These are phyloP conservation scores for Pseudovirgaria hyperparasitica DNA, from an alignment of 2,329 filamentous ascomycete species.

Conservation along the genomic window DNA sequence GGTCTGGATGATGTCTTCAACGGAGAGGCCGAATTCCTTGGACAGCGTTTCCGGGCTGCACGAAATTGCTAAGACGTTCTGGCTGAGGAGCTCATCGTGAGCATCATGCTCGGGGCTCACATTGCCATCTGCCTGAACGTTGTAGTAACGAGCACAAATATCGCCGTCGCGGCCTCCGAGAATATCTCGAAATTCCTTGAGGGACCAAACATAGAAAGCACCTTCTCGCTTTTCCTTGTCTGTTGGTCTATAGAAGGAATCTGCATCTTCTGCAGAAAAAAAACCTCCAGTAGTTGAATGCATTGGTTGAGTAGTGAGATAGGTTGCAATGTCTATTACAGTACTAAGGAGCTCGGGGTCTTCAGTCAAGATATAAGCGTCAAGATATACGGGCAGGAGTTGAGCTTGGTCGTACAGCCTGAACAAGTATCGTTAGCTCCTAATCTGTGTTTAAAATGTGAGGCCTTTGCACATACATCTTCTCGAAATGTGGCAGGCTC, in stretches of 20 bases:
- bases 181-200: conserved; percentile 70
- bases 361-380: conserved; percentile 62
- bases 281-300: conserved; percentile 60
- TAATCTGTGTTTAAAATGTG: conserved; percentile 1
- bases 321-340: conserved; percentile 74
- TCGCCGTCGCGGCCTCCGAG: conserved; percentile 56
- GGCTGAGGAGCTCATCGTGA: conserved; percentile 87
- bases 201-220: conserved; percentile 89
- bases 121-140: conserved; percentile 73
- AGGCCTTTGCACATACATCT: conserved; percentile 43
- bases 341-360: conserved; percentile 63
- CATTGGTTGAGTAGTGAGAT: conserved; percentile 62
- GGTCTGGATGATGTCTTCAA: conserved; percentile 54
- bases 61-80: conserved; percentile 71
- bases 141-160: conserved; percentile 73
- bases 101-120: conserved; percentile 71
- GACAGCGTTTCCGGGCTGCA: conserved; percentile 57
- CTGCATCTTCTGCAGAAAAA: conserved; percentile 79
- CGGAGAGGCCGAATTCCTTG: conserved; percentile 59
- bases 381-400: conserved; percentile 69
- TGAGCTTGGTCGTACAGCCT: conserved; percentile 78
- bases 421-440: conserved; percentile 1
- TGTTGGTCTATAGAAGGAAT: conserved; percentile 61
- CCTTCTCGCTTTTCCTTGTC: conserved; percentile 79
- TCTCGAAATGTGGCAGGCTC: conserved; percentile 93